Evolutionary conservation across 1,139 yeast genomes (phyloP).

Genomic region (Suhomyces chickasaworum): DNA sequence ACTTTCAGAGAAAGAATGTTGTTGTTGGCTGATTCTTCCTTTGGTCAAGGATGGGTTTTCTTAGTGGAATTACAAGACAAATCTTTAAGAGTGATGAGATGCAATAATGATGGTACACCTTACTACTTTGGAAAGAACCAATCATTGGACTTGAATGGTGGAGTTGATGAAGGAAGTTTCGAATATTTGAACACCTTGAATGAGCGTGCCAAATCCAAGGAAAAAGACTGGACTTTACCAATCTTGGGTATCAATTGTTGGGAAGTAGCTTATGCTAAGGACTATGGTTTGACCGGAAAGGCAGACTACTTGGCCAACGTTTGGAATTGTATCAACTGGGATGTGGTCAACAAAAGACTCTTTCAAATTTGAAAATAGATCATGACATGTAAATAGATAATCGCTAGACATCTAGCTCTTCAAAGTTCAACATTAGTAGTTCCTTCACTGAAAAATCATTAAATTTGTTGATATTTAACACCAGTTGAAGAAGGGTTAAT

Average conservation of each 20-base stretch:
- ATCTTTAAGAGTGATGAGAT: conserved; percentile 59
- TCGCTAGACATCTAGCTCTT: conserved; percentile 9
- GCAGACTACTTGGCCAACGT: conserved; percentile 71
- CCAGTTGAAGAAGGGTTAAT: conserved; percentile 25
- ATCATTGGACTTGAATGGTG: conserved; percentile 72
- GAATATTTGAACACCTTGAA: conserved; percentile 50
- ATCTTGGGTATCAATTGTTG: conserved; percentile 79
- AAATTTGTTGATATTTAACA: conserved; percentile 19
- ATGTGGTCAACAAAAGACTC: conserved; percentile 68
- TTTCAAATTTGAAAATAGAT: conserved; percentile 36
- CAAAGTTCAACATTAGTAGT: conserved; percentile 14
- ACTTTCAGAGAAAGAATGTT: conserved; percentile 55
- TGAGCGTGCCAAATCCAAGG: conserved; percentile 44
- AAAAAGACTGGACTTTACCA: conserved; percentile 74
- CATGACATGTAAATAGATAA: conserved; percentile 9
- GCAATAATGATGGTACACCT: conserved; percentile 91
- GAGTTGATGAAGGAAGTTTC: conserved; percentile 57
- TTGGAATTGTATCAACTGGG: conserved; percentile 87
- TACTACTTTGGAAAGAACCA: conserved; percentile 78
- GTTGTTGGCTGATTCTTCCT: conserved; percentile 54
- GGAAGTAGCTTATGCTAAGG: conserved; percentile 83
- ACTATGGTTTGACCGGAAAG: conserved; percentile 81
- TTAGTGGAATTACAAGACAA: conserved; percentile 76
- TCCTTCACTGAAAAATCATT: conserved; percentile 7
- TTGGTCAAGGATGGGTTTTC: conserved; percentile 89